Conservation (phyloP, 805 yeast species). For the Cyberlindnera sargentensis region DNA sequence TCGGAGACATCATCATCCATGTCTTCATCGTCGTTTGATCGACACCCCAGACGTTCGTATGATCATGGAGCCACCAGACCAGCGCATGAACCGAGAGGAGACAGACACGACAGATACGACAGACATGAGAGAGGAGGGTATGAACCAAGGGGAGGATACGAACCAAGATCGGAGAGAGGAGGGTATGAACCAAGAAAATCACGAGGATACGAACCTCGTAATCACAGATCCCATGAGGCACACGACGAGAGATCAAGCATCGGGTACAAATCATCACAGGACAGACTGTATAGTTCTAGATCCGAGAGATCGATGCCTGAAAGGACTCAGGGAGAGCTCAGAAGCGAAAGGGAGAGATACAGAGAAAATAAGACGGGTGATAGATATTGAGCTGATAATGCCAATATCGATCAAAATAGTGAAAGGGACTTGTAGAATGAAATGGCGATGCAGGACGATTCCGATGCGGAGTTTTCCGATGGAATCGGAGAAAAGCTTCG, state of each 20-base stretch:
- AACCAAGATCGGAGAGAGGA: neutral
- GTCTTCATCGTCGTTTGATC: neutral
- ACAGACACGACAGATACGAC: conserved; percentile 1
- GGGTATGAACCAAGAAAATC: neutral
- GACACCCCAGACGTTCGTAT: neutral
- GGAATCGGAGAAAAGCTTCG: neutral
- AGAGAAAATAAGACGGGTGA: conserved; percentile 5
- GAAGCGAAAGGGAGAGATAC: conserved; percentile 21
- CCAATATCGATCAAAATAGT: too few species aligned
- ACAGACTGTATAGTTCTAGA: neutral
- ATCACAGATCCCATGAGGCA: conserved; percentile 4
- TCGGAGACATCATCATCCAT: neutral
- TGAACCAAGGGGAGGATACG: conserved; percentile 1
- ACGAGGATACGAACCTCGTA: conserved; percentile 2
- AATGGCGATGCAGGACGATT: too few species aligned
- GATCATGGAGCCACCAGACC: conserved; percentile 2
- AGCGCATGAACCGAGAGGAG: neutral
- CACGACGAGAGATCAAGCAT: conserved; percentile 3
- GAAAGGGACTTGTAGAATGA: neutral
- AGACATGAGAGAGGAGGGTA: neutral
- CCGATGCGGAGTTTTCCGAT: too few species aligned
- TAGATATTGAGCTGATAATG: neutral
- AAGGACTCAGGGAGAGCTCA: neutral
- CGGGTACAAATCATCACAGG: conserved; percentile 1
- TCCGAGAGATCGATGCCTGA: conserved; percentile 6